Base-by-base conservation (phyloP, 768 basidiomycete genomes). In the Tremella mesenterica region DNA sequence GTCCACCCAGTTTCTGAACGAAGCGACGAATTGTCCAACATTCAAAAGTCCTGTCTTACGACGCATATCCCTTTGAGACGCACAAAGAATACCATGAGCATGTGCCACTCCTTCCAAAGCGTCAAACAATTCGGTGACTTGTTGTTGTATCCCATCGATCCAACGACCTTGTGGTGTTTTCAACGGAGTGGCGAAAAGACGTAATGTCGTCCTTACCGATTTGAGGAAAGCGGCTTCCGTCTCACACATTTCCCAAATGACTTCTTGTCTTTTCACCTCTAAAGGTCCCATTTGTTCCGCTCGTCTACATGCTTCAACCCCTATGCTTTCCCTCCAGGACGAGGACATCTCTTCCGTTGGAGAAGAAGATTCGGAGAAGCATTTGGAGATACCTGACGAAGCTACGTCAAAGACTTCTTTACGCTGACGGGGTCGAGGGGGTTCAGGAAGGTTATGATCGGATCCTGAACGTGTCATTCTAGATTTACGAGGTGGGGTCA, bases 41-140 rank as follows among this genome's bases (percentile, higher is more conserved):
- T 79, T 71, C 1, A 79, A 71, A 9, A 56, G 27, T 18, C 55
- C 50, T 0, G 64, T 58, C 38, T 70, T 65, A 14, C 76, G 69
- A 18, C 78, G 74, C 26, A 76, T 65, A 12, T 75, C 61, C 12
- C 77, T 73, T 56, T 87, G 67, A 1, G 78, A 71, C 3, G 77
- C 75, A 7, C 79, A 76, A 23, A 95, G 76, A 53, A 83, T 79
- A 3, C 76, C 74, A 60, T 95, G 91, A 1, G 91, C 75, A 50
- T 83, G 82, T 9, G 85, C 77, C 56, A 96, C 86, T 61, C 88
- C 87, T 59, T 92, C 88, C 46, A 92, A 74, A 84, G 86, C 88
- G 71, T 91, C 88, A 56, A 96, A 82, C 20, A 90, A 76, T 10
- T 81, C 80, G 0, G 83, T 78, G 12, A 89, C 77, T 30, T 82